Percentiles rank a stretch among this genome's conserved stretches.
Evolutionary conservation across 768 basidiomycete species (phyloP).

Genomic region (Serpula lacrymans): DNA sequence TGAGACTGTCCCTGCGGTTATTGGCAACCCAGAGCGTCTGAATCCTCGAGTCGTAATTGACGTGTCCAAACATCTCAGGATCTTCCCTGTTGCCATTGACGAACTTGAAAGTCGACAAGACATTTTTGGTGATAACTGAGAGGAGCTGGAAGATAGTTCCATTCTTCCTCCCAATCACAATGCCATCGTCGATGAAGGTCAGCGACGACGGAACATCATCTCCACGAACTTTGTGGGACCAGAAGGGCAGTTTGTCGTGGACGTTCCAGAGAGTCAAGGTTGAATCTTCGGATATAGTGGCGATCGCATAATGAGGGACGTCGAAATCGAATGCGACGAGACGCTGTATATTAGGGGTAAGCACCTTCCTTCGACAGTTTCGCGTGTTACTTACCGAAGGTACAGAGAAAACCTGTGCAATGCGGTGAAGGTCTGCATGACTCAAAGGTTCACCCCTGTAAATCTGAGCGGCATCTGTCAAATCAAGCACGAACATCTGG

Average conservation of each 20-base stretch:
- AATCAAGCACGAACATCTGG: constrained; percentile 73
- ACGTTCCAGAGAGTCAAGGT: constrained; percentile 81
- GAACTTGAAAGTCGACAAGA: constrained; percentile 79
- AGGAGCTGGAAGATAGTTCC: constrained; percentile 84
- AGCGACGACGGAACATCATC: constrained; percentile 81
- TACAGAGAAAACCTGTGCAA: constrained; percentile 65
- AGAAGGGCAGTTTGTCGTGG: constrained; percentile 71
- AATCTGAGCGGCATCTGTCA: constrained; percentile 56
- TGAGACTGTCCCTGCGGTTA: constrained; percentile 78
- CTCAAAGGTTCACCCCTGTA: constrained; percentile 64
- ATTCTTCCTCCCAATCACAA: constrained; percentile 79
- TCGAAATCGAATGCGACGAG: constrained; percentile 87
- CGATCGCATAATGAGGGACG: constrained; percentile 69
- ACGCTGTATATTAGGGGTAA: constrained; percentile 43
- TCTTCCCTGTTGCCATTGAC: constrained; percentile 68
- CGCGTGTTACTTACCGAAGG: constrained; percentile 53
- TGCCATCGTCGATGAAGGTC: constrained; percentile 82
- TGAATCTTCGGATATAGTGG: constrained; percentile 80
- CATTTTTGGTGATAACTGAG: constrained; percentile 66
- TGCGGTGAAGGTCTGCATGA: constrained; percentile 65
- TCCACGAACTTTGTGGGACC: constrained; percentile 71
- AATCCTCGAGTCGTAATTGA: constrained; percentile 80
- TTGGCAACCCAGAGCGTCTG: constrained; percentile 89
- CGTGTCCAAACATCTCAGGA: constrained; percentile 84
- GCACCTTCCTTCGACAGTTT: not conserved